phyloP scores from a whole-genome alignment of 768 basidiomycete species.

The Mycena rosella region DNA sequence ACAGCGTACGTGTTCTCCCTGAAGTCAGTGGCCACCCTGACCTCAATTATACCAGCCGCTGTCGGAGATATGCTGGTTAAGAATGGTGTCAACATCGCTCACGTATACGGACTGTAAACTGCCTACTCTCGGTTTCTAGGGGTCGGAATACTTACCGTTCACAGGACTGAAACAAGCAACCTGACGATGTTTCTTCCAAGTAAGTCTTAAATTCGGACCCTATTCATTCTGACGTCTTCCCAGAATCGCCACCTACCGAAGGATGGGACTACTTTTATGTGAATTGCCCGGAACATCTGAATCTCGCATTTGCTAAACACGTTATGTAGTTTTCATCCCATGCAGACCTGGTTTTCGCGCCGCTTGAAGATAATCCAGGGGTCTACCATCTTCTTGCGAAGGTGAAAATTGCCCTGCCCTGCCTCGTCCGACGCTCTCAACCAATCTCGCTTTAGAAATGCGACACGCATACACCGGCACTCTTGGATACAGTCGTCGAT shows the following conservation, averaged over 20 bases:
- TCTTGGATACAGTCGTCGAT: constrained; percentile 48
- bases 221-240: not conserved
- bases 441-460: constrained; percentile 3
- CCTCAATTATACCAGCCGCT: constrained; percentile 9
- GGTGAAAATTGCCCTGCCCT: not conserved
- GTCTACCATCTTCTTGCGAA: constrained; percentile 4
- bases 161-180: constrained; percentile 38
- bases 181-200: constrained; percentile 1
- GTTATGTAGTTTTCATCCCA: constrained; percentile 10
- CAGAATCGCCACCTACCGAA: constrained; percentile 5
- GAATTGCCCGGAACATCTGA: not conserved
- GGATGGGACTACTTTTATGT: constrained; percentile 25
- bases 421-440: not conserved
- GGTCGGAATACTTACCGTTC: not conserved
- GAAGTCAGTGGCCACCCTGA: constrained; percentile 8
- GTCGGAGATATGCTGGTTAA: constrained; percentile 38
- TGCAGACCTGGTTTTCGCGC: not conserved
- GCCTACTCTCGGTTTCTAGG: not conserved
- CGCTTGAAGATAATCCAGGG: constrained; percentile 1
- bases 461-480: constrained; percentile 16
- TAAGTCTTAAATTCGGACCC: not conserved
- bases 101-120: constrained; percentile 54
- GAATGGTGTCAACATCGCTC: constrained; percentile 40
- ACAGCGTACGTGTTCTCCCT: constrained; percentile 39
- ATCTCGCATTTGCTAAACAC: not conserved